Evolutionary conservation across 768 basidiomycete species (phyloP).

Genomic region (Russula sp.): DNA sequence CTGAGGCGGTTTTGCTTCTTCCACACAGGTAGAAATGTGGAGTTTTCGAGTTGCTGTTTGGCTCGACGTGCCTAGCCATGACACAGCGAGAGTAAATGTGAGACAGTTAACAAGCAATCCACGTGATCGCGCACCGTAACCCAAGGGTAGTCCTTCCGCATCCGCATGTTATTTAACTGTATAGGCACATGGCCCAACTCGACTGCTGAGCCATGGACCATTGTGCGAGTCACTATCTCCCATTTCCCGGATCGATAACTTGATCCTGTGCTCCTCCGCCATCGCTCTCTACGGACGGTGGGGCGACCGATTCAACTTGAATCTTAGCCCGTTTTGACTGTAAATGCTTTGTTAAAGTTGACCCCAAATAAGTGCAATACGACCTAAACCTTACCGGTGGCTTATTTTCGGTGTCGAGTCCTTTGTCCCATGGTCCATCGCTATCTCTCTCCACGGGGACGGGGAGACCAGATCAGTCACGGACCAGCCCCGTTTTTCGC

Average conservation of each 20-base stretch:
- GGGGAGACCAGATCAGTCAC: not conserved
- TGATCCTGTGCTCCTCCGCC: not conserved
- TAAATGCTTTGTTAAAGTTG: not conserved
- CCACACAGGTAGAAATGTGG: not conserved
- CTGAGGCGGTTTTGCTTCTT: not conserved
- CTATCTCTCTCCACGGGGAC: too few species aligned
- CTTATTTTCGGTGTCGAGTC: not conserved
- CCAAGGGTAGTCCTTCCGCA: conserved; percentile 16
- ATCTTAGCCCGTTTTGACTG: conserved; percentile 11
- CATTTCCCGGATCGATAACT: not conserved
- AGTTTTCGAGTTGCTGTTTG: not conserved
- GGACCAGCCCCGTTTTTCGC: conserved; percentile 8
- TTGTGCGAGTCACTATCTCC: not conserved
- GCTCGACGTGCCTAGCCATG: conserved; percentile 7
- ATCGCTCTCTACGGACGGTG: not conserved
- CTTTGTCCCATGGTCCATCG: not conserved
- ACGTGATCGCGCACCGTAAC: conserved; percentile 4
- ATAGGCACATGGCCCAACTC: not conserved
- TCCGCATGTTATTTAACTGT: not conserved
- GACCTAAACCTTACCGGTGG: conserved; percentile 1
- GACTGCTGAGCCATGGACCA: conserved; percentile 14
- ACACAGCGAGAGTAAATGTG: too few species aligned
- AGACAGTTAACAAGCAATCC: not conserved
- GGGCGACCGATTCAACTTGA: not conserved
- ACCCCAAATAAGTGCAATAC: not conserved